These are phyloP conservation scores for Fusarium euwallaceae DNA, from an alignment of 2,329 filamentous ascomycete species.

Conservation along the genomic window DNA sequence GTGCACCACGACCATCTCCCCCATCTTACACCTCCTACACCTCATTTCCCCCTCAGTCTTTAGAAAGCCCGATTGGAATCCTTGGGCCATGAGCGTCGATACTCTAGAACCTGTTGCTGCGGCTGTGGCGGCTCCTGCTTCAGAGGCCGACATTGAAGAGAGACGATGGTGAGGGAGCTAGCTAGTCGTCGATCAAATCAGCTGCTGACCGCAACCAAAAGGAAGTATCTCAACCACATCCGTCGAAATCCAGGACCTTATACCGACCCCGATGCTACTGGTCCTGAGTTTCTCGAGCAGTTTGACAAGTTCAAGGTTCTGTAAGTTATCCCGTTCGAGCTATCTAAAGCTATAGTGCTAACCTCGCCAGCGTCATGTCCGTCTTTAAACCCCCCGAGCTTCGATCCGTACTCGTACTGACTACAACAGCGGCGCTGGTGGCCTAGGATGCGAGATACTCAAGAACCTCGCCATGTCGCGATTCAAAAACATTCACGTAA, in stretches of 20 bases:
- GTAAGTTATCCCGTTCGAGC: conserved; percentile 60
- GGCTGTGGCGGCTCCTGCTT: not conserved
- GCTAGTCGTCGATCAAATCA: conserved; percentile 12
- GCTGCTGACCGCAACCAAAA: conserved; percentile 52
- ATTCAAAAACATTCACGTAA: conserved; percentile 97
- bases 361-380: conserved; percentile 63
- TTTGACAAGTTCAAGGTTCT: conserved; percentile 82
- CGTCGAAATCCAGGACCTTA: conserved; percentile 84
- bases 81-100: conserved; percentile 44
- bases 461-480: conserved; percentile 96
- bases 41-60: not conserved
- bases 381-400: conserved; percentile 45
- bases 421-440: conserved; percentile 82
- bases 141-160: conserved; percentile 43
- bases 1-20: not conserved
- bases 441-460: conserved; percentile 94
- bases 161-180: conserved; percentile 52
- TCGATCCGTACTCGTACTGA: conserved; percentile 32
- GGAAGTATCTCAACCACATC: conserved; percentile 87
- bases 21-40: conserved; percentile 9
- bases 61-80: not conserved
- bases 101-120: conserved; percentile 25
- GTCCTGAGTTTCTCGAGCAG: conserved; percentile 65
- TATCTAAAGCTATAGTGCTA: conserved; percentile 18
- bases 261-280: conserved; percentile 73